Base-by-base conservation (phyloP, 805 yeast species). In the Kuraishia borneana region DNA sequence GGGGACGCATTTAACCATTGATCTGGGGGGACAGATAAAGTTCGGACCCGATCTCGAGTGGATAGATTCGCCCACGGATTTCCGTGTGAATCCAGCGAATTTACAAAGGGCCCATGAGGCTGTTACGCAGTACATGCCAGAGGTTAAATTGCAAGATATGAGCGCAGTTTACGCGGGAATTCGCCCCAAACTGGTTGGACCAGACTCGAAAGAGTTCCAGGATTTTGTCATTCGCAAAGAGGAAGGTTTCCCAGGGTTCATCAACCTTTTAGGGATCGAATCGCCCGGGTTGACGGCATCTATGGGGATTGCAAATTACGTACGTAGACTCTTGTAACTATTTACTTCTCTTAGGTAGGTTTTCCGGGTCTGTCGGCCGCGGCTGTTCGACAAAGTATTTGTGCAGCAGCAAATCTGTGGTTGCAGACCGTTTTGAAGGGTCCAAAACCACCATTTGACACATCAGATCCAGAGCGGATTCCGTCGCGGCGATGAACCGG, bases 1-100 rank as follows among this genome's bases (percentile, higher is more conserved):
- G 36, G 96, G 96, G 0, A 83, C 92, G 0, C 96, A 87, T 58
- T 57, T 88, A 40, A 87, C 96, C 0, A 58, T 88, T 21, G 94
- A 83, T 46, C 55, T 87, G 36, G 87, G 82, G 3, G 92, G 94
- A 0, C 78, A 76, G 43, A 56, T 87, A 19, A 68, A 72, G 42
- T 87, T 87, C 51, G 96, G 96, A 0, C 96, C 96, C 0, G 95
- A 88, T 50, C 54, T 84, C 27, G 92, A 85, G 52, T 85, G 94
- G 83, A 73, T 82, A 2, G 69, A 66, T 4, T 31, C 58, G 42
- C 60, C 63, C 9, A 40, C 41, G 5, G 73, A 75, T 46, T 70
- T 72, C 39, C 47, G 57, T 5, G 79, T 76, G 5, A 65, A 61
- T 41, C 53, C 51, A 2, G 35, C 46, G 1, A 79, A 79, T 38